Percentiles rank a stretch among this genome's conserved stretches.
phyloP scores from a whole-genome alignment of 2,329 filamentous ascomycete genomes.

The Alternaria rosae region DNA sequence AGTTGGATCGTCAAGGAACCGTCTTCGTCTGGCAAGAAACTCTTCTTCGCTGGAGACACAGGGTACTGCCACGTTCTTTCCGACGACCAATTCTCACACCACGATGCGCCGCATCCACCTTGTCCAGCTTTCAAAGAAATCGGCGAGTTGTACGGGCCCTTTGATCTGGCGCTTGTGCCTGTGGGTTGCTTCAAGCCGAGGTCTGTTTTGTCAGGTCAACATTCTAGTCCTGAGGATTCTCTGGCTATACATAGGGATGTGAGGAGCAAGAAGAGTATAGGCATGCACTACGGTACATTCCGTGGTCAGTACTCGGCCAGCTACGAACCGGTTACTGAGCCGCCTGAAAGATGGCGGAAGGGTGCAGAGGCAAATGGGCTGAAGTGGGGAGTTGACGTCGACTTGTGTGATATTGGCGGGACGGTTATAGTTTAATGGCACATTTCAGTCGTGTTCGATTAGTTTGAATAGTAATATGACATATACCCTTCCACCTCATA shows the following conservation, averaged over 20 bases:
- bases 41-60: conserved; percentile 61
- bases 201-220: conserved; percentile 54
- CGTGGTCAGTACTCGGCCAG: conserved; percentile 54
- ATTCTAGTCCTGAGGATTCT: conserved; percentile 58
- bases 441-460: not conserved
- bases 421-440: conserved; percentile 51
- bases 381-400: conserved; percentile 49
- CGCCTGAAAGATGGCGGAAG: conserved; percentile 55
- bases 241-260: conserved; percentile 58
- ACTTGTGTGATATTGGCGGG: conserved; percentile 57
- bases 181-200: conserved; percentile 59
- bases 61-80: conserved; percentile 53
- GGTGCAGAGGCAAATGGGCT: conserved; percentile 54
- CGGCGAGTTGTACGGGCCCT: conserved; percentile 56
- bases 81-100: conserved; percentile 39
- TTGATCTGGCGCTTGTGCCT: conserved; percentile 59
- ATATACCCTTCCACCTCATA: no score
- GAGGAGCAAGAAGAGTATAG: conserved; percentile 56
- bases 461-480: no score
- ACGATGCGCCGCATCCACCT: conserved; percentile 47
- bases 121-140: conserved; percentile 60
- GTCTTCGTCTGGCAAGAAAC: conserved; percentile 35
- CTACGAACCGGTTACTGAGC: conserved; percentile 60
- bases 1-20: conserved; percentile 54
- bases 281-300: conserved; percentile 62